These are phyloP conservation scores for Lactarius hatsudake DNA, from an alignment of 768 basidiomycete species.

Conservation along the genomic window DNA sequence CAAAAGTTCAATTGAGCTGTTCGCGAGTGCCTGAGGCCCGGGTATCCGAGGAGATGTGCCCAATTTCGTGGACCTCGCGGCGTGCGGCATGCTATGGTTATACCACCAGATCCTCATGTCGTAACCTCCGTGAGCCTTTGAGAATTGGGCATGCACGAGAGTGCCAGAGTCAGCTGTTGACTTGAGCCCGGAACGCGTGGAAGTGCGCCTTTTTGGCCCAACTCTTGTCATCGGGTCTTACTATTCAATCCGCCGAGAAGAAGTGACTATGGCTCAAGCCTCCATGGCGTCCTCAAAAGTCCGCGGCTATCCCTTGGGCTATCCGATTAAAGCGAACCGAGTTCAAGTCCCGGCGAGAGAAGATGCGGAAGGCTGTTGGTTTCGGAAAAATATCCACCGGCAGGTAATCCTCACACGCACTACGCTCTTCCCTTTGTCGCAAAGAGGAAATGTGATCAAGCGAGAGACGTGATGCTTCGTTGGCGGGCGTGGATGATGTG, in stretches of 20 bases:
- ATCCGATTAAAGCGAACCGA: not conserved
- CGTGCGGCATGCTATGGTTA: not conserved
- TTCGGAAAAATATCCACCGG: not conserved
- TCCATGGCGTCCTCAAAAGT: not conserved
- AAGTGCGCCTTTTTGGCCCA: not conserved
- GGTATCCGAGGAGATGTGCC: not conserved
- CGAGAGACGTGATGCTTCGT: not conserved
- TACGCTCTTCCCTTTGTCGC: not conserved
- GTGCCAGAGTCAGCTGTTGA: not conserved
- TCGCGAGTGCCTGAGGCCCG: not conserved
- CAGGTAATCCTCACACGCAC: not conserved
- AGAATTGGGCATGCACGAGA: not conserved
- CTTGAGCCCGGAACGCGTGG: too few species aligned
- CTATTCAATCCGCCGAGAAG: not conserved
- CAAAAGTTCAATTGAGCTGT: not conserved
- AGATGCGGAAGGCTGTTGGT: not conserved
- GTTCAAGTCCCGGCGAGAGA: not conserved
- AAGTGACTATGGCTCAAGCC: not conserved
- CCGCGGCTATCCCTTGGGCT: too few species aligned
- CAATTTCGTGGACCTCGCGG: not conserved
- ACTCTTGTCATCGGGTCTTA: not conserved
- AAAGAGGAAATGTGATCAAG: not conserved
- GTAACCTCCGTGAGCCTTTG: not conserved
- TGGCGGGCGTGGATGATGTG: not conserved
- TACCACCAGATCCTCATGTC: not conserved